These are phyloP conservation scores for Apophysomyces elegans DNA, from an alignment of 371 early-diverging fungal species.

Conservation along the genomic window DNA sequence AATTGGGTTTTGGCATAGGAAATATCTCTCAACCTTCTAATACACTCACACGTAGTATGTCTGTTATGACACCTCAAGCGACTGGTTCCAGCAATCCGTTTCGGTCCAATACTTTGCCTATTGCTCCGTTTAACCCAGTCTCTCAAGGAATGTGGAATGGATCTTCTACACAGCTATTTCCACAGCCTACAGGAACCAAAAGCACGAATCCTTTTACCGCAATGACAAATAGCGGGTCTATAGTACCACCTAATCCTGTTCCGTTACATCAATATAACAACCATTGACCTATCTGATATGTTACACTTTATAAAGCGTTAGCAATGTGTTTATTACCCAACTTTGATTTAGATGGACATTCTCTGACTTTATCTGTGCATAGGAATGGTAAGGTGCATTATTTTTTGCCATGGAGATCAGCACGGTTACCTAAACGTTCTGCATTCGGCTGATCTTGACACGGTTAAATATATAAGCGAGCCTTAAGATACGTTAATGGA, in stretches of 20 bases:
- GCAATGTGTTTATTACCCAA: too few relatives aligned
- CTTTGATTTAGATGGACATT: too few relatives aligned
- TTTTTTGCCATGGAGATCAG: too few relatives aligned
- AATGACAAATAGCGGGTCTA: not conserved
- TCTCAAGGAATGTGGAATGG: not conserved
- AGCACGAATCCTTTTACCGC: not conserved
- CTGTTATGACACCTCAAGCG: not conserved
- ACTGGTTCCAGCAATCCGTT: conserved; percentile 15
- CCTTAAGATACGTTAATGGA: not conserved
- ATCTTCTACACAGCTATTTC: not conserved
- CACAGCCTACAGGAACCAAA: conserved; percentile 8
- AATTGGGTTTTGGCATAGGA: too few relatives aligned
- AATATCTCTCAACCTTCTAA: not conserved
- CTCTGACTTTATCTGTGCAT: too few relatives aligned
- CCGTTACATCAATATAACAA: not conserved
- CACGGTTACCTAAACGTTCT: too few relatives aligned
- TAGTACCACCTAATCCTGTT: not conserved
- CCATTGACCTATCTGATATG: not conserved
- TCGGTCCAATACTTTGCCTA: conserved; percentile 15
- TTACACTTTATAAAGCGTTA: too few relatives aligned
- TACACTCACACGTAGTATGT: conserved; percentile 2
- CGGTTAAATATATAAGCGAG: conserved; percentile 10
- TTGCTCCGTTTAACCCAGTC: not conserved
- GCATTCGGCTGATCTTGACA: too few relatives aligned
- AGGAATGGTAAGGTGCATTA: too few relatives aligned